Percentiles rank a stretch among this genome's conserved stretches.
These are phyloP conservation scores for Skeletonema grethae DNA, from an alignment of 108 stramenopile genomes.

Conservation along the genomic window DNA sequence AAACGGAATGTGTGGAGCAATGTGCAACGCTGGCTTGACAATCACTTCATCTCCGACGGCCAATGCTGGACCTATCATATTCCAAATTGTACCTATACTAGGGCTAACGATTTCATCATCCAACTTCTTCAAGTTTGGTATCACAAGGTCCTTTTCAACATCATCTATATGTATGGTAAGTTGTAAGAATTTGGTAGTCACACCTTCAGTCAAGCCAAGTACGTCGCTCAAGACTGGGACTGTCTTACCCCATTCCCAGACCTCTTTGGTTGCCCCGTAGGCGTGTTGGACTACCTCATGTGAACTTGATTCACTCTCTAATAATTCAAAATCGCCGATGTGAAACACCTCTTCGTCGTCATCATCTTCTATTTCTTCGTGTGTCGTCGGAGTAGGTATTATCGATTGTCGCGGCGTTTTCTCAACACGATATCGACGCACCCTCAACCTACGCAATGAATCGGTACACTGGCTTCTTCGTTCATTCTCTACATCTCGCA, in stretches of 20 bases:
- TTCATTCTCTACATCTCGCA: background rate
- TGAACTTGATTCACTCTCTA: background rate
- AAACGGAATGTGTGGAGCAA: background rate
- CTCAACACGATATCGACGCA: background rate
- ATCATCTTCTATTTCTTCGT: background rate
- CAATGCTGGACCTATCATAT: background rate
- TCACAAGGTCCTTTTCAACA: constrained; percentile 1
- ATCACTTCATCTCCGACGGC: background rate
- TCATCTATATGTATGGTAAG: background rate
- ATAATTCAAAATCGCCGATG: background rate
- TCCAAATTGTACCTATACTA: background rate
- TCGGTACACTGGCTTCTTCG: background rate
- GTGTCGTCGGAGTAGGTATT: background rate
- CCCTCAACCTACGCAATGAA: background rate
- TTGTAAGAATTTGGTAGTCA: background rate
- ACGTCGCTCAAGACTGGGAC: background rate
- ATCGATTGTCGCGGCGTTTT: background rate
- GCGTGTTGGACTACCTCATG: constrained; percentile 2
- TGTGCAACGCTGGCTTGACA: background rate
- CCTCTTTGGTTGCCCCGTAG: background rate
- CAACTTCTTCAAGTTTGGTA: constrained; percentile 1
- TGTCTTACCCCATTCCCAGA: background rate
- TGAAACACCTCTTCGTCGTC: background rate
- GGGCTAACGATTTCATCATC: background rate
- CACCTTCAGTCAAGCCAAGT: background rate